Base-by-base conservation (phyloP, 257 asterid species). In the Solanum bulbocastanum region DNA sequence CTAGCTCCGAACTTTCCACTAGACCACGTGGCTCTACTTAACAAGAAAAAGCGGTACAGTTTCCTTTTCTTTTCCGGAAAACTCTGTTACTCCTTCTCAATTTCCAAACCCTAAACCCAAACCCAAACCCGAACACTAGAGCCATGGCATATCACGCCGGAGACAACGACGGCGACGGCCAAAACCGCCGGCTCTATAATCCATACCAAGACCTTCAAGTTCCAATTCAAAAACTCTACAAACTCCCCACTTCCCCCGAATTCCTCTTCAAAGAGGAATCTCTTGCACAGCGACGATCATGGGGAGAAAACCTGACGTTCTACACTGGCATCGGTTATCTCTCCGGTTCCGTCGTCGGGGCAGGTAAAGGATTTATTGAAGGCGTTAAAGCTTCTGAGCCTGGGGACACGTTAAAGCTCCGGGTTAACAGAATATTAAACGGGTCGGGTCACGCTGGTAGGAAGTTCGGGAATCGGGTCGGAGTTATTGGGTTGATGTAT, bases 371-470 rank as follows among this genome's bases (percentile, higher is more conserved):
- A 9, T 85, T 85, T 14, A n/a, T 37, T 10, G 8, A 66, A 10
- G 88, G 83, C 42, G 65, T 79, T 37, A 85, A 85, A 33, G 88
- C 90, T 40, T 84, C 85, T 11, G 90, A 86, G 74, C 49, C 87
- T 4, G 84, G 87, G 2, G 90, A 89, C 36, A 66, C 87, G 18
- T 10, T 71, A 76, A 86, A 89, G 79, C 84, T 89, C 74, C 81
- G 83, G 74, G 7, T 81, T 23, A 89, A 89, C 46, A 72, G 89
- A 42, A 81, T 89, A 27, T 25, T 89, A 36, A 89, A 89, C 36
- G 84, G 86, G 62, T 86, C 87, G 71, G 89, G 89, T 71, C 89
- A 79, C 18, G 33, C n/a, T 12, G 89, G 90, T 2, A n/a, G 90
- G 76, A 82, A 44, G 20, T 32, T 86, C 7, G 90, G 88, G 18